Percentiles rank a stretch among this genome's conserved stretches.
These are phyloP conservation scores for Podospora australis DNA, from an alignment of 495 filamentous ascomycete genomes.

Conservation along the genomic window DNA sequence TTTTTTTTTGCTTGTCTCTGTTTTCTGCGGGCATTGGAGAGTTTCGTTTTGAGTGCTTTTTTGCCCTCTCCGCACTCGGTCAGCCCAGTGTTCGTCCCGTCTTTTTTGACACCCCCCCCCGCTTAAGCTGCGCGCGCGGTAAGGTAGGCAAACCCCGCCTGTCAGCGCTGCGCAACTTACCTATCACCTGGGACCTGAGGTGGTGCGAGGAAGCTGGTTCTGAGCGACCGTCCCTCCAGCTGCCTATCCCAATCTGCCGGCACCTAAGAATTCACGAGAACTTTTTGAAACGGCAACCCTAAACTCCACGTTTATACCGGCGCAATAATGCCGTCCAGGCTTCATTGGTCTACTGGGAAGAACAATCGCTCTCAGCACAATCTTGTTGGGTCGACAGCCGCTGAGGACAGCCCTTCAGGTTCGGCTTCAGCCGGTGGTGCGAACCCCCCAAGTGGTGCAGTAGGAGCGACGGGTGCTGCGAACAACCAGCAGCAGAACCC, in stretches of 20 bases:
- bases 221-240: too few species aligned
- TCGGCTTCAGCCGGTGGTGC: constrained; percentile 22
- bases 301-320: not conserved
- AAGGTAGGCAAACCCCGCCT: not conserved
- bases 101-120: not conserved
- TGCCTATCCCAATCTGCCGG: too few species aligned
- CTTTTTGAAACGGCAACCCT: constrained; percentile 1
- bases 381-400: constrained; percentile 33
- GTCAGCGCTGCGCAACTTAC: not conserved
- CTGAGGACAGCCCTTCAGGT: constrained; percentile 22
- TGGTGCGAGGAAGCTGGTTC: too few species aligned
- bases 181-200: too few species aligned
- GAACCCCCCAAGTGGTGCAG: constrained; percentile 24
- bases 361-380: constrained; percentile 47
- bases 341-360: constrained; percentile 39
- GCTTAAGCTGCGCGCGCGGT: not conserved
- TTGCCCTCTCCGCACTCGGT: not conserved
- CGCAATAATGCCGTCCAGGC: constrained; percentile 33
- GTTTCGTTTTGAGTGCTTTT: not conserved
- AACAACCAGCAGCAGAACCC: too few species aligned
- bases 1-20: not conserved
- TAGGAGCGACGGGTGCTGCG: constrained; percentile 25
- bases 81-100: not conserved
- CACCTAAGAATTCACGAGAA: too few species aligned
- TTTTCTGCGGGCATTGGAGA: not conserved